Evolutionary conservation across 768 basidiomycete genomes (phyloP).

Genomic region (Sporobolomyces pararoseus): DNA sequence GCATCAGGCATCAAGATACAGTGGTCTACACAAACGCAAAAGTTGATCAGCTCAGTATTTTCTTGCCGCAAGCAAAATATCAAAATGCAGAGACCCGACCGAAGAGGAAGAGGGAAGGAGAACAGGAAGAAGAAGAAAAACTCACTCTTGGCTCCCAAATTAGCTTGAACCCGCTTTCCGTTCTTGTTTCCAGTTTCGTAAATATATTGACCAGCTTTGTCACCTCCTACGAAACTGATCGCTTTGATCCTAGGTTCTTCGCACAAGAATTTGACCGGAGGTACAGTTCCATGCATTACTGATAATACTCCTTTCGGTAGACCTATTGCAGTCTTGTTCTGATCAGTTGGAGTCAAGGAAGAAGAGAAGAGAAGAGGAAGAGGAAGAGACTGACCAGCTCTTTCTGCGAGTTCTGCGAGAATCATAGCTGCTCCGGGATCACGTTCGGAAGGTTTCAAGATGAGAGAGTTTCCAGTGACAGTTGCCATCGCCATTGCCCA

Average conservation of each 20-base stretch:
- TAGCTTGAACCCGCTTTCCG: constrained; percentile 81
- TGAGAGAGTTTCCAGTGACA: constrained; percentile 85
- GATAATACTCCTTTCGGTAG: constrained; percentile 72
- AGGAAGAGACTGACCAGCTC: constrained; percentile 55
- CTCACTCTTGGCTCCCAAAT: constrained; percentile 93
- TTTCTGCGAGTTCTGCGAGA: constrained; percentile 87
- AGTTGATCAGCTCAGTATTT: no score
- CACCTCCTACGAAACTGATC: constrained; percentile 93
- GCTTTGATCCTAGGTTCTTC: constrained; percentile 87
- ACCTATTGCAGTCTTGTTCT: constrained; percentile 29
- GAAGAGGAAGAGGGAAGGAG: no score
- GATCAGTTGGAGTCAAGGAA: neutral
- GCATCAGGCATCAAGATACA: constrained; percentile 78
- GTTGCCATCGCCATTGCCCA: constrained; percentile 83
- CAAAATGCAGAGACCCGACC: no score
- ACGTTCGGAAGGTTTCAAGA: constrained; percentile 92
- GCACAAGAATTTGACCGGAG: constrained; percentile 85
- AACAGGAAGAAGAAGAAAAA: constrained; percentile 4
- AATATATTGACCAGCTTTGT: constrained; percentile 88
- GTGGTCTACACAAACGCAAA: constrained; percentile 37
- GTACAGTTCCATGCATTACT: constrained; percentile 81
- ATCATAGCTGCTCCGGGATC: constrained; percentile 98
- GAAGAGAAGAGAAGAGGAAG: neutral
- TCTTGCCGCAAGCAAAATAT: no score
- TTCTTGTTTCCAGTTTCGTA: constrained; percentile 78